phyloP scores from a whole-genome alignment of 257 asterid genomes.

The Nicotiana sylvestris region DNA sequence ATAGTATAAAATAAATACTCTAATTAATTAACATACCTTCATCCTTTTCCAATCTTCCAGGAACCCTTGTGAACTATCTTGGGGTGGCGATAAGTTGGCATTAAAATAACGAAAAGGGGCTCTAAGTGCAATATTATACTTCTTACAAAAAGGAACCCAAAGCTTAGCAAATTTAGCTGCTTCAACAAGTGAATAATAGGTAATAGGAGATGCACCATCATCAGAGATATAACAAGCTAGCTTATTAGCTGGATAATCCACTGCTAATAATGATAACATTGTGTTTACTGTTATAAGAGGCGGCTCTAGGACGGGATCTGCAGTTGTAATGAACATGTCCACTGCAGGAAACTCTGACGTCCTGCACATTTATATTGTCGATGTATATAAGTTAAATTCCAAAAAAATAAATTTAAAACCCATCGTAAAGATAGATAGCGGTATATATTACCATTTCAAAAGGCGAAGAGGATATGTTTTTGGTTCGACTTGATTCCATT shows the following conservation, averaged over 20 bases:
- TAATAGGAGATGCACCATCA: conserved; percentile 34
- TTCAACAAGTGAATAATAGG: conserved; percentile 29
- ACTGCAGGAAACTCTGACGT: conserved; percentile 20
- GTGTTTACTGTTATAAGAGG: conserved; percentile 35
- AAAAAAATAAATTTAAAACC: neutral
- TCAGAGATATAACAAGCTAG: conserved; percentile 38
- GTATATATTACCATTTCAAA: conserved; percentile 15
- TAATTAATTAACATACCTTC: conserved; percentile 14
- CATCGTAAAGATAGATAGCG: neutral
- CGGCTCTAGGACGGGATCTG: conserved; percentile 32
- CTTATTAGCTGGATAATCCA: conserved; percentile 32
- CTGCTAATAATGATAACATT: conserved; percentile 30
- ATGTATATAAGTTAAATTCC: neutral
- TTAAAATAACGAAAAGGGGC: conserved; percentile 37
- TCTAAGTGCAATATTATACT: conserved; percentile 20
- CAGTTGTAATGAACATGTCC: conserved; percentile 40
- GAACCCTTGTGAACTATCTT: conserved; percentile 15
- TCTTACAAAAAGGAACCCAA: conserved; percentile 41
- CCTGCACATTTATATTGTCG: neutral
- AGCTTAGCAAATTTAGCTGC: conserved; percentile 28
- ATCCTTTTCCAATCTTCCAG: conserved; percentile 22
- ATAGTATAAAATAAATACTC: neutral
- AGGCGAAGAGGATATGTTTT: conserved; percentile 25
- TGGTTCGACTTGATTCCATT: conserved; percentile 26
- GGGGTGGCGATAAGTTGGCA: neutral